Conservation (phyloP, 2,329 filamentous ascomycete genomes). For the Rhynchosporium agropyri region DNA sequence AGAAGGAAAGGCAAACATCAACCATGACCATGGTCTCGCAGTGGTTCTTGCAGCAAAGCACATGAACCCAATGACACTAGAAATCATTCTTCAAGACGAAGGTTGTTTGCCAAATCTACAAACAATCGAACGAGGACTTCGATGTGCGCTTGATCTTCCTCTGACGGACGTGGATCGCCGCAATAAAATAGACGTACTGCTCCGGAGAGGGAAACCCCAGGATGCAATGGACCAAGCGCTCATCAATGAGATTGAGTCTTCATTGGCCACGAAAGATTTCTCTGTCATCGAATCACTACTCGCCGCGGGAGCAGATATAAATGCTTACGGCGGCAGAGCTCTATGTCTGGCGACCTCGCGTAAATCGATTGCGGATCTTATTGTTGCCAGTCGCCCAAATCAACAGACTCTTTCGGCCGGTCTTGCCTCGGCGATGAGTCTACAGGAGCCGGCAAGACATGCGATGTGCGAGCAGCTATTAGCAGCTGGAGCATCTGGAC, state of each 20-base stretch:
- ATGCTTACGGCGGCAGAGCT: conserved; percentile 54
- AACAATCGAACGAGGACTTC: conserved; percentile 23
- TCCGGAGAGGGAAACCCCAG: conserved; percentile 49
- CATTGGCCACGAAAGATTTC: conserved; percentile 48
- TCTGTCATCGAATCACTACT: conserved; percentile 52
- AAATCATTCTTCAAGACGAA: conserved; percentile 20
- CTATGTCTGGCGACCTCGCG: conserved; percentile 55
- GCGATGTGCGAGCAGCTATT: conserved; percentile 28
- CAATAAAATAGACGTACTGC: conserved; percentile 52
- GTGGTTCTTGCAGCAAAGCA: conserved; percentile 23
- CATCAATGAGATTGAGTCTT: conserved; percentile 53
- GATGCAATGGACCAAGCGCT: conserved; percentile 51
- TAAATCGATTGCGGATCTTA: conserved; percentile 50
- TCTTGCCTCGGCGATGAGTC: conserved; percentile 19
- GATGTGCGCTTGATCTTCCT: conserved; percentile 25
- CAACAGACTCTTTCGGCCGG: conserved; percentile 42
- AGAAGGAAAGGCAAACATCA: conserved; percentile 56
- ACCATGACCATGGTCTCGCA: conserved; percentile 52
- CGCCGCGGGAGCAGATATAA: conserved; percentile 56
- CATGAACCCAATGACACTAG: conserved; percentile 15
- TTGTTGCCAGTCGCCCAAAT: conserved; percentile 49
- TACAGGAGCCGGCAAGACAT: conserved; percentile 20
- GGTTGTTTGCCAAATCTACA: conserved; percentile 14
- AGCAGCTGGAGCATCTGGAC: conserved; percentile 24
- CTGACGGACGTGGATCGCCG: conserved; percentile 19